phyloP scores from a whole-genome alignment of 768 basidiomycete species.

The Pleurotus citrinopileatus region DNA sequence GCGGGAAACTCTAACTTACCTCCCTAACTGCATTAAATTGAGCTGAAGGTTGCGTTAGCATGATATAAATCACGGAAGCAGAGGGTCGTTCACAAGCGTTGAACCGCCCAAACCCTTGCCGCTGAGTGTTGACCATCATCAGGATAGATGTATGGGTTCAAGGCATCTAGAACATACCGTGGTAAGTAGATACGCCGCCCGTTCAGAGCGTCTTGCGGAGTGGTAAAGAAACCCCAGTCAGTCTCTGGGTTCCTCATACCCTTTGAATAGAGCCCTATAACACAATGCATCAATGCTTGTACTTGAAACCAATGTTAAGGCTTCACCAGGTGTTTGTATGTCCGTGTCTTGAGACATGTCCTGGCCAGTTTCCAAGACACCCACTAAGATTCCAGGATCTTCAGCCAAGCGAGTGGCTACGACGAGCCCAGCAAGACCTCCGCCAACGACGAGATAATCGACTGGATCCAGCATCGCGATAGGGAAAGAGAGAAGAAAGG shows the following conservation, averaged over 20 bases:
- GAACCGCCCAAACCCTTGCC: conserved; percentile 9
- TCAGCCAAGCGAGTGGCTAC: conserved; percentile 15
- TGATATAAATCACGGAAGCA: neutral
- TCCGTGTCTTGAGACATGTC: neutral
- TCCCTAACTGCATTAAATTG: conserved; percentile 4
- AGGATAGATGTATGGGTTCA: neutral
- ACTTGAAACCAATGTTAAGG: neutral
- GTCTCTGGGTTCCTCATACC: conserved; percentile 8
- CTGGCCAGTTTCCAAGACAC: conserved; percentile 7
- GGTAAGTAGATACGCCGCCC: conserved; percentile 4
- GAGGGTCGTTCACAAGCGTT: neutral
- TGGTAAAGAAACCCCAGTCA: conserved; percentile 8
- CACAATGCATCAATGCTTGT: neutral
- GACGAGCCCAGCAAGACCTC: conserved; percentile 20
- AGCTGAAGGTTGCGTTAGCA: neutral
- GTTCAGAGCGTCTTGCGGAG: conserved; percentile 3
- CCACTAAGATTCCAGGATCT: conserved; percentile 1
- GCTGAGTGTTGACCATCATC: neutral
- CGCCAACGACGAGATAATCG: conserved; percentile 7
- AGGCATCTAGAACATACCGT: neutral
- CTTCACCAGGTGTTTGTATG: conserved; percentile 4
- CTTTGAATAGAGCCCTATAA: neutral
- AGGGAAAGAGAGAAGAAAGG: neutral
- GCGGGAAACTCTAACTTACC: conserved; percentile 4
- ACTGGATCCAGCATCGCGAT: neutral